Base-by-base conservation (phyloP, 176 grass and related monocot species). In the Zizania latifolia region DNA sequence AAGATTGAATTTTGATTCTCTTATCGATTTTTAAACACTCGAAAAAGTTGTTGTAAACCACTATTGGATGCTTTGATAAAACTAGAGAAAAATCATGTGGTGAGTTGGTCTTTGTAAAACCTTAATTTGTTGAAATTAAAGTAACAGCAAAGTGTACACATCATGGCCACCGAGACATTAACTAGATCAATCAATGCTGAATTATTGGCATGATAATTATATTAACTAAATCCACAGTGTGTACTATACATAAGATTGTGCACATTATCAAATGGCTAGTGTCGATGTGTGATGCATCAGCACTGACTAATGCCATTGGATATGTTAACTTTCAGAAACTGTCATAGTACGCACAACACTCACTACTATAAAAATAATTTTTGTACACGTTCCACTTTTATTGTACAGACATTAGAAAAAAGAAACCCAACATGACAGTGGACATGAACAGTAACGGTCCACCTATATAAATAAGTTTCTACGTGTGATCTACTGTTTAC, bases 241-340 rank as follows among this genome's bases (percentile, higher is more conserved):
- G 72, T 33, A 69, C 53, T 60, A 76, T 63, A 76, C 54, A 60
- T 83, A 62, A 64, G 23, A 28, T 30, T 60, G 65, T 58, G 57
- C 14, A 17, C n/a, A 56, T 56, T 57, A 41, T 56, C 75, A 58
- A 43, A 40, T 29, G 10, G 9, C 27, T 10, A 73, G 15, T 21
- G 36, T 40, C 4, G 8, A 72, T n/a, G n/a, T n/a, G 34, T 36
- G 19, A n/a, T 51, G 0, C 55, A 36, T 7, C 23, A 51, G 40
- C 31, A 35, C 29, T 4, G 11, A 29, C 37, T 40, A 74, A 5
- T 58, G 56, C 11, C 38, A 9, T 10, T n/a, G n/a, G n/a, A 19
- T 8, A 3, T 11, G 17, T 44, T 65, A 12, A 7, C 10, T 33
- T 16, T 16, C 1, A 16, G 16, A 45, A 45, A 45, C 13, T 12